Conservation (phyloP, 2,329 filamentous ascomycete species). For the Geoglossum cookeanum region DNA sequence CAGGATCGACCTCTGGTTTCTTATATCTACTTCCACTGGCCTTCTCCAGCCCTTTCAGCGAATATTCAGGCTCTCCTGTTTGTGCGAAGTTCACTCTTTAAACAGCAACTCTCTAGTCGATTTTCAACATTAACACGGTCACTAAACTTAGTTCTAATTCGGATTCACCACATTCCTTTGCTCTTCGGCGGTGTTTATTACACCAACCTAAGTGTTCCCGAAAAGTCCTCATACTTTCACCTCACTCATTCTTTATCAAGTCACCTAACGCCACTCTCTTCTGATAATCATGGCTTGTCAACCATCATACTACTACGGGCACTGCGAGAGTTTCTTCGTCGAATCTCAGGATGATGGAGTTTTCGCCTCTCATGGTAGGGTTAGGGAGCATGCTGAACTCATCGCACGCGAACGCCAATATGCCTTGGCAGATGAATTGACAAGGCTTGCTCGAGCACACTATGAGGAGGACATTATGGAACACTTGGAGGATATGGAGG, state of each 20-base stretch:
- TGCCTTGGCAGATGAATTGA: slow-evolving; percentile 75
- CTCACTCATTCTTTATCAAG: neutral
- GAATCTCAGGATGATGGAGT: slow-evolving; percentile 33
- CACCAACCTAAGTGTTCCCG: slow-evolving; percentile 15
- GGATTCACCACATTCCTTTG: slow-evolving; percentile 21
- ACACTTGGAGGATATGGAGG: slow-evolving; percentile 94
- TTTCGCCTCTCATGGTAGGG: slow-evolving; percentile 12
- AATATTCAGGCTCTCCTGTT: neutral
- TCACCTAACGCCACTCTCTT: neutral
- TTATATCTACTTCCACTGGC: neutral
- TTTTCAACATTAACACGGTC: slow-evolving; percentile 17
- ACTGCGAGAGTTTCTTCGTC: slow-evolving; percentile 50
- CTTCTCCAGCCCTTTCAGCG: neutral
- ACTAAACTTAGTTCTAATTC: slow-evolving; percentile 2
- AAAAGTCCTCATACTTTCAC: slow-evolving; percentile 16
- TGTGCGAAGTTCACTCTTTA: slow-evolving; percentile 30
- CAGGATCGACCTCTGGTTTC: neutral
- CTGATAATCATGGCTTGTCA: slow-evolving; percentile 34
- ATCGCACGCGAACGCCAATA: slow-evolving; percentile 70
- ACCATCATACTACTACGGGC: slow-evolving; percentile 31
- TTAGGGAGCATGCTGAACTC: slow-evolving; percentile 56
- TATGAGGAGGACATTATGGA: slow-evolving; percentile 87
- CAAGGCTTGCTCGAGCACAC: slow-evolving; percentile 65
- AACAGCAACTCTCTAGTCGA: slow-evolving; percentile 10
- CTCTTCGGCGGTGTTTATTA: slow-evolving; percentile 19